Evolutionary conservation across 306 rosid species (phyloP), one percentile per base, ranked within the genome.

Genomic region (Morella rubra): DNA sequence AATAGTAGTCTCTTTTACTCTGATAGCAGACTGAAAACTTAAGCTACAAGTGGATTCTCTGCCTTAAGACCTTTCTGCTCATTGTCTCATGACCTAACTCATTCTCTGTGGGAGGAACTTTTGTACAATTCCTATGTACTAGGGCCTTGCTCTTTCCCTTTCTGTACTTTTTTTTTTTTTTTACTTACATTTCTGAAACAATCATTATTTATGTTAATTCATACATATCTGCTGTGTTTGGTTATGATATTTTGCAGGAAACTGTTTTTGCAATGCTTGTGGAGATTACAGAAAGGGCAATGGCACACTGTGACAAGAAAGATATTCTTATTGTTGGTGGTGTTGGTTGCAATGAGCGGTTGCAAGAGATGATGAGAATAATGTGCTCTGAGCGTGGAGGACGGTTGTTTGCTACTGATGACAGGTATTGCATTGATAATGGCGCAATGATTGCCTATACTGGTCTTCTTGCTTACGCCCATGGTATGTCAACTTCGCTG

Each of bases 371-470:
- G 97, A 94, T 94, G 98, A 86, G 90, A 84, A 89, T 37, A 53
- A 93, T 93, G 98, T 93, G 98, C 76, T 80, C 89, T 9, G 97
- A 93, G 82, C 87, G 98, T 8, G 97, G 91, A 60, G 98, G 97
- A 73, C 86, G 85, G 74, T 83, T 91, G 85, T 94, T 94, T 80
- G 97, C 98, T 32, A 91, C 98, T 0, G 96, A 94, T 81, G 98
- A 94, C 56, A 84, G 97, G 79, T 94, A 94, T 80, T 94, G 97
- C 81, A 8, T 94, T 68, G 98, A 94, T 64, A 94, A 94, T 66
- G 97, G 97, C 42, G 98, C 98, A 59, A 93, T 94, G 97, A 94
- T 91, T 52, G 98, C 98, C 32, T 94, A 91, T 58, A 87, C 97
- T 18, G 98, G 98, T 82, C 96, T 94, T 64, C 95, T 94, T 80